Percentiles rank a stretch among this genome's conserved stretches.
Conservation (phyloP, 2,329 filamentous ascomycete genomes). For the Claviceps humidiphila region DNA sequence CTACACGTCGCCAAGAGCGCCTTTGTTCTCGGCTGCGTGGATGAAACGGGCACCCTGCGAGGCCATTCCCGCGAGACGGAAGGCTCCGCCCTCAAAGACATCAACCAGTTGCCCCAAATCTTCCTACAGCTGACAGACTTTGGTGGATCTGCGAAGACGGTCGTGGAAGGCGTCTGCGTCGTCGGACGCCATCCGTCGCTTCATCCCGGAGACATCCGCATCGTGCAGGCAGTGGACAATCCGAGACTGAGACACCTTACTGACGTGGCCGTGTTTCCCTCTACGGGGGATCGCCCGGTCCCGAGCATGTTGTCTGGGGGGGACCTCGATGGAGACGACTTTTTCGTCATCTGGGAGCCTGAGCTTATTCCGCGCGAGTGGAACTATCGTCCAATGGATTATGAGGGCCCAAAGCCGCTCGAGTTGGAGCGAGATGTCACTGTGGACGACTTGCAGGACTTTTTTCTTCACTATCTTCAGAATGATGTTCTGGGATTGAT, state of each 20-base stretch:
- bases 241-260: conserved; percentile 61
- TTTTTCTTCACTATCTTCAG: conserved; percentile 89
- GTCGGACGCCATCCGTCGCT: conserved; percentile 87
- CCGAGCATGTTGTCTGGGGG: conserved; percentile 93
- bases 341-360: conserved; percentile 82
- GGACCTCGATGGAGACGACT: conserved; percentile 92
- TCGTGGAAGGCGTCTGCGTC: conserved; percentile 67
- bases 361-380: conserved; percentile 56
- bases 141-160: conserved; percentile 35
- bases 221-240: conserved; percentile 72
- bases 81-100: conserved; percentile 26
- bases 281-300: conserved; percentile 69
- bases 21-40: conserved; percentile 76
- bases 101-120: conserved; percentile 60
- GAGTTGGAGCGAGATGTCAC: conserved; percentile 50
- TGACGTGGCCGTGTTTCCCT: conserved; percentile 79
- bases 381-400: conserved; percentile 70
- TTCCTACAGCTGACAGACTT: conserved; percentile 68
- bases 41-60: conserved; percentile 64
- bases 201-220: conserved; percentile 80
- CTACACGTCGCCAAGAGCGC: conserved; percentile 73
- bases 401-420: conserved; percentile 43
- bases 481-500: conserved; percentile 72
- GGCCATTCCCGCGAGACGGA: conserved; percentile 50
- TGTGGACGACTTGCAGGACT: conserved; percentile 61